Evolutionary conservation across 257 asterid species (phyloP).

Genomic region (Oldenlandia corymbosa): DNA sequence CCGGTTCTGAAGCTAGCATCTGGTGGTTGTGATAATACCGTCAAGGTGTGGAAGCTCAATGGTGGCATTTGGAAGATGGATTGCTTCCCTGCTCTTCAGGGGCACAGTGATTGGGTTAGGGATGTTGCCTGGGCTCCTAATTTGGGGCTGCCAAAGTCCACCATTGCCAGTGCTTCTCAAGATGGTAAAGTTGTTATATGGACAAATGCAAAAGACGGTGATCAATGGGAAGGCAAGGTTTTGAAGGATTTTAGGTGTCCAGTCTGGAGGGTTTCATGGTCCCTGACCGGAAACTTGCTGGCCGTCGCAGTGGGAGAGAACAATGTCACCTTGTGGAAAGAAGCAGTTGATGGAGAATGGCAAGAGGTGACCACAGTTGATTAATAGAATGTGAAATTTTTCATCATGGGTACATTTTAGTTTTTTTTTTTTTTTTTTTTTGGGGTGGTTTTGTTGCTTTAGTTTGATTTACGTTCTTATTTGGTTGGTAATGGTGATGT

Average conservation of each 20-base stretch:
- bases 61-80: conserved; percentile 88
- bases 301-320: conserved; percentile 94
- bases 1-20: conserved; percentile 86
- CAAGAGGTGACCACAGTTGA: conserved; percentile 68
- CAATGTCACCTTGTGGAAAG: conserved; percentile 73
- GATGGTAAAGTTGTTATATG: conserved; percentile 88
- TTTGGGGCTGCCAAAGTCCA: conserved; percentile 89
- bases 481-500: conserved; percentile 10
- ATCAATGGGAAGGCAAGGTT: conserved; percentile 81
- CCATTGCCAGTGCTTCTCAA: conserved; percentile 92
- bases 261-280: conserved; percentile 99
- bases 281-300: conserved; percentile 77
- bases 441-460: conserved; percentile 3
- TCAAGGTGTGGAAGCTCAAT: conserved; percentile 80
- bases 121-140: conserved; percentile 99
- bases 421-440: conserved; percentile 1
- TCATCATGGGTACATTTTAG: not conserved
- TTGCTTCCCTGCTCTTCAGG: conserved; percentile 81
- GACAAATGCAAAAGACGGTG: conserved; percentile 80
- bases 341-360: conserved; percentile 97
- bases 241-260: conserved; percentile 75
- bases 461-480: not conserved
- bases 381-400: conserved; percentile 30
- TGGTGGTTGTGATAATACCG: conserved; percentile 89
- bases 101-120: conserved; percentile 87